phyloP scores from a whole-genome alignment of 2,329 filamentous ascomycete genomes.

The Aphanocladium album region DNA sequence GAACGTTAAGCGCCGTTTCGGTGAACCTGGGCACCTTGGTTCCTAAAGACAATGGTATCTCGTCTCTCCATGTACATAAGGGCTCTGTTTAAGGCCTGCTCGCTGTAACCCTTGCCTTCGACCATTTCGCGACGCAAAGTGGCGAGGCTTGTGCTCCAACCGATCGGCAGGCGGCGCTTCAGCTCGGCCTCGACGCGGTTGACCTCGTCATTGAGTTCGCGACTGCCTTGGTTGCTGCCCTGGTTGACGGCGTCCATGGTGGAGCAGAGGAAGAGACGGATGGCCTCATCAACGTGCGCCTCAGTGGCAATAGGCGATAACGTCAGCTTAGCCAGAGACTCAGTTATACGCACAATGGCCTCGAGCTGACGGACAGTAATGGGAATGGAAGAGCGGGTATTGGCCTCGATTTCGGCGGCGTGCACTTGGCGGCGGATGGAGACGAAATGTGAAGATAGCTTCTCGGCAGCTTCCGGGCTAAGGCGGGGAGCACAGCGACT shows the following conservation, averaged over 20 bases:
- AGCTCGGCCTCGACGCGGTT: constrained; percentile 84
- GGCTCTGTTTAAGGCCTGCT: constrained; percentile 78
- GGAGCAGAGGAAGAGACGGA: constrained; percentile 88
- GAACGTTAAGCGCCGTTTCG: constrained; percentile 59
- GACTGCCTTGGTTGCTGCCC: constrained; percentile 74
- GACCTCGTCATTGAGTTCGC: constrained; percentile 88
- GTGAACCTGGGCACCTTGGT: constrained; percentile 71
- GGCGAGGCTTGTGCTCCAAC: constrained; percentile 88
- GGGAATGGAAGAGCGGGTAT: constrained; percentile 86
- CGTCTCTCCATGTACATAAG: constrained; percentile 80
- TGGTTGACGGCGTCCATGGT: constrained; percentile 98
- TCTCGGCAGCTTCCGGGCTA: constrained; percentile 85
- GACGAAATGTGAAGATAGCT: constrained; percentile 94
- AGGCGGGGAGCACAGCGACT: constrained; percentile 90
- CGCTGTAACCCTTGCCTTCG: constrained; percentile 82
- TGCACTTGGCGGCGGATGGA: constrained; percentile 93
- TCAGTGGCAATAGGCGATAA: constrained; percentile 84
- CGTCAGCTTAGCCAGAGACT: constrained; percentile 87
- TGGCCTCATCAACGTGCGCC: constrained; percentile 92
- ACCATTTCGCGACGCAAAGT: constrained; percentile 88
- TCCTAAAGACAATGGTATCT: constrained; percentile 78
- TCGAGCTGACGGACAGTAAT: constrained; percentile 97
- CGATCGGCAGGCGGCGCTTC: constrained; percentile 80
- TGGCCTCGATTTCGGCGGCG: constrained; percentile 81
- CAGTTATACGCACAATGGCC: constrained; percentile 94